These are phyloP conservation scores for Calcarisporium arbuscula DNA, from an alignment of 2,329 filamentous ascomycete genomes.

Conservation along the genomic window DNA sequence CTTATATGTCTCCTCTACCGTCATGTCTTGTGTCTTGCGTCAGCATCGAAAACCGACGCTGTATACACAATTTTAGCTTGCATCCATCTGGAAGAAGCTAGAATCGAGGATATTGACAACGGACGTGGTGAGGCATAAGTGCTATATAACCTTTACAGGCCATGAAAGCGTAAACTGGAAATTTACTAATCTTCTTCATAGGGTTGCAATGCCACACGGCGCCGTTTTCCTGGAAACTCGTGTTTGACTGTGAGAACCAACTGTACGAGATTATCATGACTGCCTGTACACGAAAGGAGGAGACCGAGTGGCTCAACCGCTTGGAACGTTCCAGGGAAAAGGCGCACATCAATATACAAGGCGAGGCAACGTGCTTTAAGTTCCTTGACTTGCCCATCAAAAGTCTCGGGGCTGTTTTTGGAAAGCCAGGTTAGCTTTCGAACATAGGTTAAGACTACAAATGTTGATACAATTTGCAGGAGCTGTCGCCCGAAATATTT, in stretches of 20 bases:
- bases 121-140: conserved; percentile 54
- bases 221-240: conserved; percentile 84
- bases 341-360: too few species aligned
- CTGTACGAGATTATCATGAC: conserved; percentile 82
- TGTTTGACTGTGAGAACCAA: conserved; percentile 71
- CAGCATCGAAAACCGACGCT: conserved; percentile 54
- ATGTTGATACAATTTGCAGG: conserved; percentile 29
- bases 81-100: conserved; percentile 59
- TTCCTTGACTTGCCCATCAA: conserved; percentile 66
- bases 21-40: conserved; percentile 71
- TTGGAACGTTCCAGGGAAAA: too few species aligned
- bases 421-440: conserved; percentile 56
- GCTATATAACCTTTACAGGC: too few species aligned
- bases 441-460: not conserved
- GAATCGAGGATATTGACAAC: conserved; percentile 68
- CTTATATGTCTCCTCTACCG: conserved; percentile 82
- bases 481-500: conserved; percentile 60
- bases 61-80: conserved; percentile 70
- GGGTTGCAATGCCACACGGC: conserved; percentile 83
- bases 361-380: too few species aligned
- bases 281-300: conserved; percentile 76
- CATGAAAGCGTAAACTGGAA: too few species aligned
- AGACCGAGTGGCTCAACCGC: conserved; percentile 79
- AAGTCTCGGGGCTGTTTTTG: conserved; percentile 68
- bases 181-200: too few species aligned